These are phyloP conservation scores for Amanita jacksonii DNA, from an alignment of 768 basidiomycete species.

Conservation along the genomic window DNA sequence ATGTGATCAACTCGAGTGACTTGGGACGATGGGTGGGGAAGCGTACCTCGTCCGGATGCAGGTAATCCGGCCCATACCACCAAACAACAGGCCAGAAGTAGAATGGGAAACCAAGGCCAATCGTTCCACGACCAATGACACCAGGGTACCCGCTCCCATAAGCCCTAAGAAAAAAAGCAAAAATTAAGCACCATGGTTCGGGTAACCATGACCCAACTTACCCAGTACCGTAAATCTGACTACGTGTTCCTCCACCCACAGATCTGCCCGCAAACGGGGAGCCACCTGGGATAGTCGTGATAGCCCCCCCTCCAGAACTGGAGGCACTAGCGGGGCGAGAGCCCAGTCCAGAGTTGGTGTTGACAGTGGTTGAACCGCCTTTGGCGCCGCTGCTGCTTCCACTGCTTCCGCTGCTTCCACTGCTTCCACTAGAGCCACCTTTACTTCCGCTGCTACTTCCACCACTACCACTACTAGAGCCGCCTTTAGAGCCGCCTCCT, in stretches of 20 bases:
- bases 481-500: not conserved
- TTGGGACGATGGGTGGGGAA: not conserved
- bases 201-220: constrained; percentile 15
- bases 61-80: constrained; percentile 22
- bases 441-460: not conserved
- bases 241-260: constrained; percentile 43
- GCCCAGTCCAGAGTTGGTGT: constrained; percentile 12
- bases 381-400: constrained; percentile 12
- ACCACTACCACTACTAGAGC: not conserved
- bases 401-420: not conserved
- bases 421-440: not conserved
- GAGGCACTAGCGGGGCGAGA: constrained; percentile 18
- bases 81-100: constrained; percentile 58
- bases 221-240: constrained; percentile 34
- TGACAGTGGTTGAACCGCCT: constrained; percentile 10
- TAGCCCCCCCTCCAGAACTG: constrained; percentile 21
- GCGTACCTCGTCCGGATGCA: constrained; percentile 9
- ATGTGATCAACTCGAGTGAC: not conserved
- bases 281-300: constrained; percentile 31
- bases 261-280: constrained; percentile 36
- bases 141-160: constrained; percentile 65
- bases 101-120: constrained; percentile 48
- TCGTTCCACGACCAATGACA: constrained; percentile 32
- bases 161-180: constrained; percentile 24
- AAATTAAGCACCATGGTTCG: constrained; percentile 7